Percentiles rank a stretch among this genome's conserved stretches.
These are phyloP conservation scores for Xylaria palmicola DNA, from an alignment of 495 filamentous ascomycete genomes.

Conservation along the genomic window DNA sequence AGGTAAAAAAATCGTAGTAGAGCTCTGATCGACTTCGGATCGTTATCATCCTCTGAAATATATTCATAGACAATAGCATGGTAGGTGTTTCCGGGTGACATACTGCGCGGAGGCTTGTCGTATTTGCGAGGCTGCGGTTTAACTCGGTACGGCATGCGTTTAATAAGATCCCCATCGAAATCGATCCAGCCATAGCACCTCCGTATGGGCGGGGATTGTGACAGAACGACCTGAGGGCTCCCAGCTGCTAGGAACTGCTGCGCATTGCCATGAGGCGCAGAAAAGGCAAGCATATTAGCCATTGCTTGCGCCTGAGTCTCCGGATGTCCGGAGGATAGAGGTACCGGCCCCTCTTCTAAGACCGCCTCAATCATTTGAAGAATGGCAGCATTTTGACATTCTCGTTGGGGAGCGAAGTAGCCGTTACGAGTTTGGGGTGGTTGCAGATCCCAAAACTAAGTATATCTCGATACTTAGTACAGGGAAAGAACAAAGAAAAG, in stretches of 20 bases:
- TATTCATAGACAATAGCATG: conserved; percentile 5
- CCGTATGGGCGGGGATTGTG: conserved; percentile 2
- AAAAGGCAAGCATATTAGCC: conserved; percentile 6
- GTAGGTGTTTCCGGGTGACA: conserved; percentile 1
- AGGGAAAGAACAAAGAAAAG: background rate
- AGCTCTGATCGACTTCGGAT: background rate
- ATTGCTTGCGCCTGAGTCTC: conserved; percentile 3
- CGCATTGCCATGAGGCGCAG: background rate
- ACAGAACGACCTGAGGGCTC: background rate
- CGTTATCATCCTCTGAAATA: conserved; percentile 5
- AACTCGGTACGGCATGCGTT: conserved; percentile 1
- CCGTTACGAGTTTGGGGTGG: background rate
- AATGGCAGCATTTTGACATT: conserved; percentile 8
- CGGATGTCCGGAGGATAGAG: background rate
- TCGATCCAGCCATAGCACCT: conserved; percentile 8
- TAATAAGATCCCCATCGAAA: conserved; percentile 6
- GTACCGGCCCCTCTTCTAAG: background rate
- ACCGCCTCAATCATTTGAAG: conserved; percentile 2
- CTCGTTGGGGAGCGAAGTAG: conserved; percentile 6
- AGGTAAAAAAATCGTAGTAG: conserved; percentile 4
- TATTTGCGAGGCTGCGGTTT: conserved; percentile 3
- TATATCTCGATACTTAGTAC: background rate
- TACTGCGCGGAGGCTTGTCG: conserved; percentile 1
- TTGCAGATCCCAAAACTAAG: conserved; percentile 4
- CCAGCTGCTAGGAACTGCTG: background rate